A percentile compares a stretch with the other conserved stretches of the same genome.
phyloP scores from a whole-genome alignment of 306 rosid genomes.

The Begonia masoniana region DNA sequence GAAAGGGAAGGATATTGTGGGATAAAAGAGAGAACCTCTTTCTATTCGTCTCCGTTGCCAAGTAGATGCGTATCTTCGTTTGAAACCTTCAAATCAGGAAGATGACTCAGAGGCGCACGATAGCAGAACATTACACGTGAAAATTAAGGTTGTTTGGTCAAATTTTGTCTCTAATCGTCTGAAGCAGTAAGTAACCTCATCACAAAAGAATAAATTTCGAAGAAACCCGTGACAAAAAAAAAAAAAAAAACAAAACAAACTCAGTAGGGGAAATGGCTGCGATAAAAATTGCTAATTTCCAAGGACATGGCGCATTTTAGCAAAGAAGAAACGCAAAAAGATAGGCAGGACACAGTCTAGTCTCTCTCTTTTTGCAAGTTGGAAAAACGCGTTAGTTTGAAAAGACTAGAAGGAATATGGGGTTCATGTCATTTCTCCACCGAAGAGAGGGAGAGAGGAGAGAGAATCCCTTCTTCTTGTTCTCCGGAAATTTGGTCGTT shows the following conservation, averaged over 20 bases:
- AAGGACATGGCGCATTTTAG: background rate
- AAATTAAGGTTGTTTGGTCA: background rate
- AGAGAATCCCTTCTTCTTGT: no score
- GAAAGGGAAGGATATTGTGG: background rate
- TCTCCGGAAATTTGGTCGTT: no score
- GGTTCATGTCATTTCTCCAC: slow-evolving; percentile 1
- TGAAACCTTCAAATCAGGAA: slow-evolving; percentile 51
- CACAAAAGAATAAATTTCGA: no score
- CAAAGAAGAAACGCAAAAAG: background rate
- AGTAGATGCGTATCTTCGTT: slow-evolving; percentile 15
- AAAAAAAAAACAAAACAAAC: no score
- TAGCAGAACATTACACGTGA: slow-evolving; percentile 14
- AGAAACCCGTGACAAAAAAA: background rate
- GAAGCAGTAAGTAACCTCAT: background rate
- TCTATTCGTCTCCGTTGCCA: slow-evolving; percentile 8
- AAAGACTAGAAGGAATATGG: background rate
- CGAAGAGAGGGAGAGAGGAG: background rate
- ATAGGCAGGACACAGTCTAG: background rate
- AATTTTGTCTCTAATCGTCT: background rate
- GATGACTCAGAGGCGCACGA: slow-evolving; percentile 14
- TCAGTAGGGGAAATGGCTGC: background rate
- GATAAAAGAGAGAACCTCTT: background rate
- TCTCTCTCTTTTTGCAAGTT: background rate
- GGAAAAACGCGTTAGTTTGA: slow-evolving; percentile 1
- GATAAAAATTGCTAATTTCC: background rate